Base-by-base conservation (phyloP, 1,284 basidiomycete species). In the Golubevia sp. region DNA sequence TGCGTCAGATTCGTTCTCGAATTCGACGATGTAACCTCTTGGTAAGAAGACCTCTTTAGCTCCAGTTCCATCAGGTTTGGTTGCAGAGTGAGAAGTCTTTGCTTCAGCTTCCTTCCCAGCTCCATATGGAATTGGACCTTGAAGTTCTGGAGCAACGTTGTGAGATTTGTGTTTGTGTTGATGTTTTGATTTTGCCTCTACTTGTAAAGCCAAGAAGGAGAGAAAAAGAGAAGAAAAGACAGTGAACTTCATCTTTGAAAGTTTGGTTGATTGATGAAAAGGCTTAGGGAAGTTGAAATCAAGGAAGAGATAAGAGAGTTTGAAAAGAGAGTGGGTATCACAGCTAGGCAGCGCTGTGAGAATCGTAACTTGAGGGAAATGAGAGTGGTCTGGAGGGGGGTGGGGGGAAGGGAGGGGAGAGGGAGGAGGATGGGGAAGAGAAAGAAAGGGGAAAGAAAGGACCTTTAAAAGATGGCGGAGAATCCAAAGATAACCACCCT, bases 11-110 rank as follows among this genome's bases (percentile, higher is more conserved):
- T 53, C 51, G 20, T 53, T 53, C 24, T 53, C 51, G 51, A 53
- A 30, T n/a, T 53, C 51, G 51, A 53, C 51, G 51, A 53, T 53
- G 27, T 53, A 53, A 30, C 51, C 51, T 53, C 51, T 30, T 25
- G 51, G 51, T 15, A 53, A n/a, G 51, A 53, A 44, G 38, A 44
- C 38, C 13, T 44, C 38, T 18, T 44, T 44, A 18, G 18, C 11
- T 8, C 18, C 38, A 18, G 48, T 49, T 13, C 38, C 38, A 44
- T 8, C 18, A 8, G 38, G 38, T 13, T 8, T 44, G 38, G 38
- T 44, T 44, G 38, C 11, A 44, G 38, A 44, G 18, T 44, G 18
- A 44, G 38, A 44, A 18, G 38, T 44, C 18, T 44, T 8, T 13
- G 11, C 38, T 44, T 44, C 18, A 44, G 38, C 38, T 13, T 8